Percentiles rank a stretch among this genome's conserved stretches.
Conservation (phyloP, 768 basidiomycete genomes). For the Coprinopsis marcescibilis region DNA sequence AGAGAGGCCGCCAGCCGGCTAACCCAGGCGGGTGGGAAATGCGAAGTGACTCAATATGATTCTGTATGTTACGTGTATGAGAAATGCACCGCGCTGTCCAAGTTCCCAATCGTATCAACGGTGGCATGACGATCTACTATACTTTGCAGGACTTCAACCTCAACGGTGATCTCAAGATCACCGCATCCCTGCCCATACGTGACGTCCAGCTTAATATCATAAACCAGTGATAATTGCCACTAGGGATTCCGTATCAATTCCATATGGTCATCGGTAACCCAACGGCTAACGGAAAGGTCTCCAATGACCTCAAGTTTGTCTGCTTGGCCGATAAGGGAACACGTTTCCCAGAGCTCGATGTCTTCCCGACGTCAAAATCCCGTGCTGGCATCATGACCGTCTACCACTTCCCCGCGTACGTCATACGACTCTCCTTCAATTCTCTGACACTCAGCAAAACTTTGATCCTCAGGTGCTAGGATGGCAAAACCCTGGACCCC, state of each 20-base stretch:
- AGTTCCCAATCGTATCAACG: constrained; percentile 7
- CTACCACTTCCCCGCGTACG: constrained; percentile 9
- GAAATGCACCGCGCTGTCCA: too few relatives aligned
- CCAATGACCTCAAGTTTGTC: constrained; percentile 6
- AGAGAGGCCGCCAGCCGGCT: too few relatives aligned
- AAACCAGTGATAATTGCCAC: neutral
- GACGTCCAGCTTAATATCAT: neutral
- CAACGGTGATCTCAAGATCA: constrained; percentile 3
- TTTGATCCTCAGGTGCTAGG: constrained; percentile 1
- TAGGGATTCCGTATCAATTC: constrained; percentile 8
- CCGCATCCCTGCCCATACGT: constrained; percentile 2
- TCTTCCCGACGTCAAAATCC: constrained; percentile 4
- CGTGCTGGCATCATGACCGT: constrained; percentile 9
- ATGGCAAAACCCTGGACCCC: constrained; percentile 9
- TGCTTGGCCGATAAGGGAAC: constrained; percentile 6
- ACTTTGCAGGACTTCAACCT: constrained; percentile 6
- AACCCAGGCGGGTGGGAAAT: too few relatives aligned
- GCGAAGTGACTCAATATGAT: too few relatives aligned
- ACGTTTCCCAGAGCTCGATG: constrained; percentile 7
- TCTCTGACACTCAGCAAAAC: neutral
- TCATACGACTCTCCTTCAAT: neutral
- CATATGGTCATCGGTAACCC: constrained; percentile 10
- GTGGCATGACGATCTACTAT: constrained; percentile 9
- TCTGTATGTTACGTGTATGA: too few relatives aligned
- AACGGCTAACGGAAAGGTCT: neutral